Percentiles rank a stretch among this genome's conserved stretches.
Conservation (phyloP, 1,284 basidiomycete genomes). For the Moesziomyces parantarcticus region DNA sequence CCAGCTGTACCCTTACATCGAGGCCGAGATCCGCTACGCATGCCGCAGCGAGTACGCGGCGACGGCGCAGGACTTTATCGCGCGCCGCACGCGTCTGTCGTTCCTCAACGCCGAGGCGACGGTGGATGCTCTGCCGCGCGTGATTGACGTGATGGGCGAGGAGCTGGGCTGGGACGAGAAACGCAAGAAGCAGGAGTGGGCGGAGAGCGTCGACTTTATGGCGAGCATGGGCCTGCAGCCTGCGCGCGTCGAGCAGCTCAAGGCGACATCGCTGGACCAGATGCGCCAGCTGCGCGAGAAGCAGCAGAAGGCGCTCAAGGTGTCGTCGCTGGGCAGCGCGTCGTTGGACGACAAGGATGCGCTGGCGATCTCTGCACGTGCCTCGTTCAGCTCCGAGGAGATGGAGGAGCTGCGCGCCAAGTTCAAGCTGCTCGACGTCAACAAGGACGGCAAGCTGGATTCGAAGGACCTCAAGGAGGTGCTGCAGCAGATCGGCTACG, state of each 20-base stretch:
- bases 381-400: constrained; percentile 60
- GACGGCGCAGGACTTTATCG: constrained; percentile 90
- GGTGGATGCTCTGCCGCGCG: constrained; percentile 82
- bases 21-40: constrained; percentile 93
- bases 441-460: constrained; percentile 60
- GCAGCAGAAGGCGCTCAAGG: constrained; percentile 39
- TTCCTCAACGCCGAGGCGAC: constrained; percentile 93
- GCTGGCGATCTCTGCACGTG: constrained; percentile 48
- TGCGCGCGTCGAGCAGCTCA: constrained; percentile 51
- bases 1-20: constrained; percentile 85
- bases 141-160: constrained; percentile 89
- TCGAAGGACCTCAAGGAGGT: constrained; percentile 58
- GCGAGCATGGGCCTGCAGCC: constrained; percentile 69
- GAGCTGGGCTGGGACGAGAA: constrained; percentile 86
- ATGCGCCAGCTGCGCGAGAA: constrained; percentile 50
- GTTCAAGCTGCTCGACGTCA: constrained; percentile 60
- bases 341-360: constrained; percentile 46
- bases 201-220: constrained; percentile 65
- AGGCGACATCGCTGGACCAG: constrained; percentile 49
- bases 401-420: constrained; percentile 55
- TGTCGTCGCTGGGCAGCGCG: constrained; percentile 30
- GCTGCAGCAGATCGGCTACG: constrained; percentile 56
- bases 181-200: constrained; percentile 68
- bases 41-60: constrained; percentile 89
- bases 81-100: constrained; percentile 86